Evolutionary conservation across 768 basidiomycete species (phyloP).

Genomic region (Leccinellum luteum): DNA sequence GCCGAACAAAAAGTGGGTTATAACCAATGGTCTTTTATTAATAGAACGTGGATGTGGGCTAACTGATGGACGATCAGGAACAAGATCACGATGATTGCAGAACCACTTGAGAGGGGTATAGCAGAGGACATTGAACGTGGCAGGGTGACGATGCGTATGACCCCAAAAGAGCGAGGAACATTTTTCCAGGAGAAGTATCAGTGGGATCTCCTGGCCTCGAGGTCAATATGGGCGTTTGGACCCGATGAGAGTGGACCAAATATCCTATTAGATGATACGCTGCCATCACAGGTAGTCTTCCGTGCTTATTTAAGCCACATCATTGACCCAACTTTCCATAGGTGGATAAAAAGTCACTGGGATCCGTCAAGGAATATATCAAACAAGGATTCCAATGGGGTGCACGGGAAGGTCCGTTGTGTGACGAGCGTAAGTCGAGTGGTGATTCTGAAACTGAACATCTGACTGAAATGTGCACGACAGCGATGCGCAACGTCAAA

Average conservation of each 20-base stretch:
- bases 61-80: conserved; percentile 55
- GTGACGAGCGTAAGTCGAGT: conserved; percentile 88
- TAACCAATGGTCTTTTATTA: not conserved
- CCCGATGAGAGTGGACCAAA: conserved; percentile 96
- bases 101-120: conserved; percentile 92
- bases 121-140: conserved; percentile 96
- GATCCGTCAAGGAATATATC: conserved; percentile 88
- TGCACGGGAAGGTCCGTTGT: conserved; percentile 93
- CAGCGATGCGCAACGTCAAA: conserved; percentile 98
- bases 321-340: conserved; percentile 28
- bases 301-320: not conserved
- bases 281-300: conserved; percentile 78
- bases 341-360: conserved; percentile 92
- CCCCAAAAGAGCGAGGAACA: conserved; percentile 89
- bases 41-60: conserved; percentile 10
- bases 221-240: conserved; percentile 99
- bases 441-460: not conserved
- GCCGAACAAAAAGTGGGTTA: conserved; percentile 92
- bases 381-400: conserved; percentile 99
- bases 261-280: conserved; percentile 89
- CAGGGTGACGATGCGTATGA: conserved; percentile 91
- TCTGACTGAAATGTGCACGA: not conserved
- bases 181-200: conserved; percentile 98
- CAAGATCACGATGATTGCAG: conserved; percentile 98
- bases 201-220: conserved; percentile 95